Base-by-base conservation (phyloP, 1,284 basidiomycete genomes). In the Austropuccinia psidii region DNA sequence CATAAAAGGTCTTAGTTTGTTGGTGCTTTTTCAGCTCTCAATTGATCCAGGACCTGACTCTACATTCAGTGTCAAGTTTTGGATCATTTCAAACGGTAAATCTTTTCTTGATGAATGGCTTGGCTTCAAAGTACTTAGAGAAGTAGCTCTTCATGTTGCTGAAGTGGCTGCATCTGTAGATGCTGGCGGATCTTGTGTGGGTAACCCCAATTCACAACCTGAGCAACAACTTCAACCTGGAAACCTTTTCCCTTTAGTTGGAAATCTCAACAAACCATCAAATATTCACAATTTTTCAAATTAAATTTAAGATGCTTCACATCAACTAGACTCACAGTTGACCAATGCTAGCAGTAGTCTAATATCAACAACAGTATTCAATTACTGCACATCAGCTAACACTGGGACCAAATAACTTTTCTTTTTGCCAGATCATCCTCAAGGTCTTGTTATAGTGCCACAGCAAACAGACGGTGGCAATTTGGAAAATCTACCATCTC, bases 1-100 rank as follows among this genome's bases (percentile, higher is more conserved):
- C 1, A 90, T 92, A 78, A 92, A 92, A 80, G 90, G 90, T 3
- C 82, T 83, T 75, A 85, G 84, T 64, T 80, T 87, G 90, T 65
- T 91, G 90, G 90, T 90, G 90, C 74, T 91, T 92, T 82, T 90
- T 91, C 79, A 91, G 90, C 33, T 90, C 89, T 81, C 90, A 91
- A 81, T 87, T 91, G 77, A 91, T 91, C 89, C 84, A 90, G 77
- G 90, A 91, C 81, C 82, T 91, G 80, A 91, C 90, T 31, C 91
- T 91, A 77, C 87, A 90, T 76, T 91, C 90, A 78, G 90, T 91
- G 81, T 90, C 90, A 64, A 89, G 90, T 6, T 91, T 91, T 78
- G 90, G 90, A 73, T 90, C 90, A 19, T 92, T 91, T 83, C 90
- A 92, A 81, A 92, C 92, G 76, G 81, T 92, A 81, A 92, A 92